Evolutionary conservation across 1,139 yeast species (phyloP), one percentile per base, ranked within the genome.

Genomic region (Yamadazyma aaseri): DNA sequence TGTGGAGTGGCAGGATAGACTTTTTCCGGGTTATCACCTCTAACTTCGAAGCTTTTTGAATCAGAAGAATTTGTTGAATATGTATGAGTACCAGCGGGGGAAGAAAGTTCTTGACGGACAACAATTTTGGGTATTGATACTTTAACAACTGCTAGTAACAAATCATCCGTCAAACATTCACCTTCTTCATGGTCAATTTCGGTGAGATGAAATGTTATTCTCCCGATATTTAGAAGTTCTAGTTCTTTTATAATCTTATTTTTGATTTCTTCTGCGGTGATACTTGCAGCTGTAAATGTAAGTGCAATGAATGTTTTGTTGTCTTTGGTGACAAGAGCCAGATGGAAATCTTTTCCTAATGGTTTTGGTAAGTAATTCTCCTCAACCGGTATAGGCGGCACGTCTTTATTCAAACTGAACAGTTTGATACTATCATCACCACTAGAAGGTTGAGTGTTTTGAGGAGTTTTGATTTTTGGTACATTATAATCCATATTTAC

Each of bases 151-250:
- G 56, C 56, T 31, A 65, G 66, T 8, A 39, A 20, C 11, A 62
- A 43, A 21, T 70, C 69, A 25, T 85, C 65, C 1, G 79, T 64
- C 13, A 89, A 56, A 0, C 80, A 69, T 3, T 67, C 75, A 4
- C 96, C 96, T 29, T 77, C 76, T 3, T 65, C 66, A 31, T 80
- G 70, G 11, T 79, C 77, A 52, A 81, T 79, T 30, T 87, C 95
- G 0, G 95, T 85, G 42, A 87, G 58, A 48, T 82, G 89, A 30
- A 81, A 65, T 0, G 79, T 58, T 20, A 76, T 58, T 3, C 32
- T 28, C 0, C 74, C 75, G 5, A 60, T 56, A 9, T 66, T 62
- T 5, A 63, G 56, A 13, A 79, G 49, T 6, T 62, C 71, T 15
- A 80, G 51, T 3, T 61, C 60, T 2, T 59, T 53, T 1, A 68